phyloP scores from a whole-genome alignment of 257 asterid species.

The Ehretia macrophylla region DNA sequence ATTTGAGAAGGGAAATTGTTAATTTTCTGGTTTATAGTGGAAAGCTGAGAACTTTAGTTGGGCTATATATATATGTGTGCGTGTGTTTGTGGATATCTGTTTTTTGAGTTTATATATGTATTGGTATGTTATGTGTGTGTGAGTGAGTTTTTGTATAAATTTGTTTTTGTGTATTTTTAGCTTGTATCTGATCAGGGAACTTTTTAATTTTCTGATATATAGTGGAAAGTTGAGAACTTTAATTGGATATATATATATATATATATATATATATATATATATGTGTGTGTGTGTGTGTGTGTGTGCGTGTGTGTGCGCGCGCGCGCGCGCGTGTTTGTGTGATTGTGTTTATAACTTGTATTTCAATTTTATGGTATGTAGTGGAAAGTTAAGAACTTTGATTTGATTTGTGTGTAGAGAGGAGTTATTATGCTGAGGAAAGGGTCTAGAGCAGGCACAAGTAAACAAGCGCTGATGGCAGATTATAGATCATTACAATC shows the following conservation, averaged over 20 bases:
- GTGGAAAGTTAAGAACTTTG: constrained; percentile 8
- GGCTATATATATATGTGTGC: no score
- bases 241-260: no score
- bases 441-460: constrained; percentile 9
- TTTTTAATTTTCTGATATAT: no score
- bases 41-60: no score
- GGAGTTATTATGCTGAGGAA: constrained; percentile 20
- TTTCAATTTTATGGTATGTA: constrained; percentile 3
- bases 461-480: constrained; percentile 45
- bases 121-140: not conserved
- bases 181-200: not conserved
- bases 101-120: no score
- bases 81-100: no score
- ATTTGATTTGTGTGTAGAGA: constrained; percentile 14
- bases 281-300: not conserved
- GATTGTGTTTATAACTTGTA: not conserved
- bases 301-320: not conserved
- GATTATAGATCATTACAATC: constrained; percentile 40
- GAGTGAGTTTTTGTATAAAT: constrained; percentile 21
- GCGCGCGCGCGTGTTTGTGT: no score
- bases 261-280: no score
- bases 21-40: no score
- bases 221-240: no score
- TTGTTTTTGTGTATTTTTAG: not conserved
- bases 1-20: no score